Conservation (phyloP, 2,329 filamentous ascomycete species). For the Cytospora schulzeri region DNA sequence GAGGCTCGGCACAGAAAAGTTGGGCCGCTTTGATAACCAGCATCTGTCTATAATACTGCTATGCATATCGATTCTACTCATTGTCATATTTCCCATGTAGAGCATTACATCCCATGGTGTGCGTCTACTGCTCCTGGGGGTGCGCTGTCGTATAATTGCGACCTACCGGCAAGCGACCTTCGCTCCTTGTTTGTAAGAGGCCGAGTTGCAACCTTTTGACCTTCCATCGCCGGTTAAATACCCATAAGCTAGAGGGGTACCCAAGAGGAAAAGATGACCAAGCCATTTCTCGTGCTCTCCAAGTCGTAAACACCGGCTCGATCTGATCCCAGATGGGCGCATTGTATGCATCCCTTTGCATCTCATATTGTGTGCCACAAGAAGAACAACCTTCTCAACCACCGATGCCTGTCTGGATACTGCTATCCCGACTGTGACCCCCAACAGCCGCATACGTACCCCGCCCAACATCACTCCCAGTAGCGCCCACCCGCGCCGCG, state of each 20-base stretch:
- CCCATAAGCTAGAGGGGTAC: not conserved
- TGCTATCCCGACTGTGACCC: constrained; percentile 25
- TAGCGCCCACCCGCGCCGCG: not conserved
- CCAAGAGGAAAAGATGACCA: not conserved
- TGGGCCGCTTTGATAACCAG: constrained; percentile 4
- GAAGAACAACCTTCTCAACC: not conserved
- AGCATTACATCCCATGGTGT: not conserved
- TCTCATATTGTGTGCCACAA: not conserved
- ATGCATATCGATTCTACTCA: not conserved
- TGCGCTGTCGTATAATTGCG: not conserved
- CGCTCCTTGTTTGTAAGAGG: not conserved
- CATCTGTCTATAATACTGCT: constrained; percentile 1
- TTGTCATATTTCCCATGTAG: too few species aligned
- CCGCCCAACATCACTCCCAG: constrained; percentile 28
- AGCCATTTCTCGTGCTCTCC: not conserved
- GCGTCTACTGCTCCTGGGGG: not conserved
- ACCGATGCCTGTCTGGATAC: constrained; percentile 5
- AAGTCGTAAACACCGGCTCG: not conserved
- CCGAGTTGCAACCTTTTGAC: not conserved
- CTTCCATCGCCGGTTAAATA: too few species aligned
- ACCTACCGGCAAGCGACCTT: not conserved
- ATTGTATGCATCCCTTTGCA: not conserved
- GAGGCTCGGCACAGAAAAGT: not conserved
- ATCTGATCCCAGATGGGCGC: not conserved
- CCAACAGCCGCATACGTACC: constrained; percentile 35